Base-by-base conservation (phyloP, 2,329 filamentous ascomycete species). In the Colletotrichum sp. region DNA sequence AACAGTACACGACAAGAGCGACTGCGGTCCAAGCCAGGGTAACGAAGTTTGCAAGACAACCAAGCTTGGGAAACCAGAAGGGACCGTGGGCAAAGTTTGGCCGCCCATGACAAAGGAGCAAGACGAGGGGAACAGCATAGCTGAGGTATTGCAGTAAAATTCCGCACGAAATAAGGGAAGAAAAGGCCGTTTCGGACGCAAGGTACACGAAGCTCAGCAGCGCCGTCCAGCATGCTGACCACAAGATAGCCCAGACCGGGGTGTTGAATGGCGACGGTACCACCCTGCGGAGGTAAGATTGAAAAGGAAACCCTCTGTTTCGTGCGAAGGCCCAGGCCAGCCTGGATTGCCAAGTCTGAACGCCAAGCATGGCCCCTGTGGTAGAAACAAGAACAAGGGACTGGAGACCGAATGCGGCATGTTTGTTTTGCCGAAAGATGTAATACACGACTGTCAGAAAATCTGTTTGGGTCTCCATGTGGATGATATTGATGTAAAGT, bases 301-400 rank as follows among this genome's bases (percentile, higher is more conserved):
- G 78, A 7, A 81, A 72, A 3, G 79, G 81, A 44, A 82, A 80
- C 1, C 80, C 80, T 10, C 66, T 71, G 21, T 82, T 79, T 15
- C 80, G 79, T 57, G 79, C 79, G 57, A 82, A 80, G 9, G 80
- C 79, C 80, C 81, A 82, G 1, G 81, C 79, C 7, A 82, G 78
- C 30, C 81, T 78, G 24, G 81, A 82, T 32, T 82, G 80, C 80
- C 81, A 82, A 0, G 79, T 81, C 21, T 82, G 81, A 16, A 81
- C 79, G 4, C 79, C 78, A 79, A 80, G 80, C 26, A 82, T 77
- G 4, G 79, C 77, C 15, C 80, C 79, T 8, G 75, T 77, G 2
- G 78, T 78, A 12, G 80, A 77, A 32, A 81, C 71, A 32, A 82
- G 30, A 1, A 81, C 72, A 5, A 78, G 78, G 8, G 79, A 62